Conservation (phyloP, 2,329 filamentous ascomycete species). For the Fusarium euwallaceae region DNA sequence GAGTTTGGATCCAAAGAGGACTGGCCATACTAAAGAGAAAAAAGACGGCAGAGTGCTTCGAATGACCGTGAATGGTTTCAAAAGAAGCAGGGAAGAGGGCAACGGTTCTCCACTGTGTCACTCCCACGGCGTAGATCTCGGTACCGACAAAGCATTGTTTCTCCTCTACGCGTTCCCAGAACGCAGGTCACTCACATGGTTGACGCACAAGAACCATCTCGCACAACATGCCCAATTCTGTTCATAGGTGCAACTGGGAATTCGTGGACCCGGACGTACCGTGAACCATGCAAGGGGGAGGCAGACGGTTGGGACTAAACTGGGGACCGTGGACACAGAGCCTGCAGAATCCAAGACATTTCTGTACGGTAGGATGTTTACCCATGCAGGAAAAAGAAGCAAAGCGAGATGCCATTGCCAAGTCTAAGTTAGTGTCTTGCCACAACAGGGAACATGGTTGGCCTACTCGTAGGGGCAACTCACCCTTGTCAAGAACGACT, state of each 20-base stretch:
- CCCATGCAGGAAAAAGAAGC: neutral
- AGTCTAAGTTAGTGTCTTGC: neutral
- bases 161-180: neutral
- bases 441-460: neutral
- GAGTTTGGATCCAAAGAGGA: neutral
- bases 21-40: neutral
- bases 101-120: neutral
- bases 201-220: neutral
- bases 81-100: neutral
- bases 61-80: neutral
- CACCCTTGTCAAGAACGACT: neutral
- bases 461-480: neutral
- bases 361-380: neutral
- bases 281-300: neutral
- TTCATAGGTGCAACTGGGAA: neutral
- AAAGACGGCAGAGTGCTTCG: neutral
- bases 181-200: neutral
- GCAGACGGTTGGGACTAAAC: neutral
- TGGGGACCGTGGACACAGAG: neutral
- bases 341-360: neutral
- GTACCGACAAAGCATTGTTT: neutral
- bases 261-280: neutral
- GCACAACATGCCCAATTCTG: neutral
- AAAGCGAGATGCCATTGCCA: neutral
- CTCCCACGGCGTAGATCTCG: neutral